phyloP scores from a whole-genome alignment of 176 grass and related monocot species.

The Miscanthus lutarioriparius region DNA sequence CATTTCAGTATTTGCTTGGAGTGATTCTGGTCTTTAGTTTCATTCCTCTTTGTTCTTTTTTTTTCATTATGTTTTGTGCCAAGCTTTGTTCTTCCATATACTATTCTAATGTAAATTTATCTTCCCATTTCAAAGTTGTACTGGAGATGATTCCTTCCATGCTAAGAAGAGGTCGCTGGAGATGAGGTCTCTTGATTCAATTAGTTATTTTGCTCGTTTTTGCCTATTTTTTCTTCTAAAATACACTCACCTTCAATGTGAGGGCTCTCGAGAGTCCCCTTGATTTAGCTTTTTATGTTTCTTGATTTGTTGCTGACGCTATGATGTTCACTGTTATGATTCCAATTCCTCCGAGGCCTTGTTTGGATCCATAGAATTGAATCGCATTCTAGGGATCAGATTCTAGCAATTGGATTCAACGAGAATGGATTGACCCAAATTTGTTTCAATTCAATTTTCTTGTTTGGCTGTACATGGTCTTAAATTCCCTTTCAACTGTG shows the following conservation, averaged over 20 bases:
- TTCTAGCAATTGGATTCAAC: too few species aligned
- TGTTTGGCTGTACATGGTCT: too few species aligned
- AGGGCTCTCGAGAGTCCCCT: neutral
- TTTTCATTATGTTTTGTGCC: neutral
- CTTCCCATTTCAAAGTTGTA: neutral
- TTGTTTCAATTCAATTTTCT: too few species aligned
- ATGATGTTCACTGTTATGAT: neutral
- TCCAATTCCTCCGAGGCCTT: neutral
- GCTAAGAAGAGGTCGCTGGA: neutral
- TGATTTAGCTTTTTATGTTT: neutral
- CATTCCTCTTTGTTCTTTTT: neutral
- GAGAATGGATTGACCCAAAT: too few species aligned
- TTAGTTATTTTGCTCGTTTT: neutral
- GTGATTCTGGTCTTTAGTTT: neutral
- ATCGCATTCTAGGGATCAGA: too few species aligned
- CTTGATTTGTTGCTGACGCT: neutral
- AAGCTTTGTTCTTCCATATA: neutral
- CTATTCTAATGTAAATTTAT: neutral
- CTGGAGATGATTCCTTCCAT: neutral
- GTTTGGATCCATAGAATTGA: too few species aligned
- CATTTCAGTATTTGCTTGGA: neutral
- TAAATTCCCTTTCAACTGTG: too few species aligned
- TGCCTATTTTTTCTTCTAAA: rapidly evolving
- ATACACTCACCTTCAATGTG: neutral
- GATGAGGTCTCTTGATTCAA: neutral